phyloP scores from a whole-genome alignment of 352 stramenopile genomes.

The Globisporangium sylvaticum region DNA sequence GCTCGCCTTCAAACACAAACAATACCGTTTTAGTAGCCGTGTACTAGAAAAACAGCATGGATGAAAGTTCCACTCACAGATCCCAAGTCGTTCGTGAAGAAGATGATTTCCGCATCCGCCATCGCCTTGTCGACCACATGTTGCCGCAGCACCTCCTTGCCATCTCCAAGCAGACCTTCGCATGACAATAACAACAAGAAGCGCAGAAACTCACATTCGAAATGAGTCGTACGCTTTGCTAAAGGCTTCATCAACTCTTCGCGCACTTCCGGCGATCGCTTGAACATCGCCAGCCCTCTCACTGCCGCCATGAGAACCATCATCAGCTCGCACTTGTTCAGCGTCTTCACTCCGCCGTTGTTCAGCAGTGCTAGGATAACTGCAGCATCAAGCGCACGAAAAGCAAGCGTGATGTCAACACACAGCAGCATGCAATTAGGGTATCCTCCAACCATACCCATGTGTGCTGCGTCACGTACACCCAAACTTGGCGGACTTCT shows the following conservation, averaged over 20 bases:
- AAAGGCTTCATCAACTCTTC: slow-evolving; percentile 36
- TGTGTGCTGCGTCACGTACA: slow-evolving; percentile 27
- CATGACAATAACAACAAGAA: neutral
- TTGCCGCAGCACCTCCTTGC: slow-evolving; percentile 33
- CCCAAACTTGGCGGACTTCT: slow-evolving; percentile 63
- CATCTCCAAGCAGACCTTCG: slow-evolving; percentile 48
- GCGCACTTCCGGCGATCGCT: slow-evolving; percentile 24
- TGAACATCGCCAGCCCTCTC: slow-evolving; percentile 54
- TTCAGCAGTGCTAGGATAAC: slow-evolving; percentile 61
- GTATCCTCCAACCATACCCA: neutral
- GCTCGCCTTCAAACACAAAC: slow-evolving; percentile 20
- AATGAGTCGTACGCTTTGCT: slow-evolving; percentile 32
- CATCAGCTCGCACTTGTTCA: slow-evolving; percentile 59
- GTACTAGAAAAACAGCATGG: too few species aligned
- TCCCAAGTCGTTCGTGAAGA: slow-evolving; percentile 76
- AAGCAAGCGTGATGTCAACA: neutral
- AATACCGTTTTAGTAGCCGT: neutral
- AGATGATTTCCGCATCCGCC: slow-evolving; percentile 65
- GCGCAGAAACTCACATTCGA: too few species aligned
- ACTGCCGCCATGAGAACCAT: slow-evolving; percentile 49
- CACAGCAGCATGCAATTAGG: neutral
- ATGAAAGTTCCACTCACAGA: slow-evolving; percentile 24
- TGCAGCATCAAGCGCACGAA: slow-evolving; percentile 8
- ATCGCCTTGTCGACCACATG: slow-evolving; percentile 48
- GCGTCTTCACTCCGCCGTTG: slow-evolving; percentile 48